Evolutionary conservation across 371 early-diverging fungal species (phyloP), one percentile per base, ranked within the genome.

Genomic region (Mortierella sp.): DNA sequence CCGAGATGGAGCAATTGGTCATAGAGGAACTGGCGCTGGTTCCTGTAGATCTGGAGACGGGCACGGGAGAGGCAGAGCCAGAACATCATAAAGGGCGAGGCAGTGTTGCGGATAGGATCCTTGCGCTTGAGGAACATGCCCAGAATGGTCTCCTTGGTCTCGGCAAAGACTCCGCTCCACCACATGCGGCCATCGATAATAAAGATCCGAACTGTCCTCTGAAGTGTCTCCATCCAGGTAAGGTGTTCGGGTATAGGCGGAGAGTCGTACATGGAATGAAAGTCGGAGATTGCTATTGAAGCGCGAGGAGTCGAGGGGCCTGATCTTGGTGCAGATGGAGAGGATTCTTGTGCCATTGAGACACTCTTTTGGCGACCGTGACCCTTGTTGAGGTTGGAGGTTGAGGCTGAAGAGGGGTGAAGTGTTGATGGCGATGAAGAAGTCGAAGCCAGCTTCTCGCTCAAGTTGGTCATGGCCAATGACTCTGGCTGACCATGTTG

Each of bases 1-100:
- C 86, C 88, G 5, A 91, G 70, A 74, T 91, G 89, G 22, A 91
- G 69, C n/a, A 88, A 41, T 45, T 88, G 89, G 61, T 91, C 91
- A 48, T 87, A 81, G 10, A 91, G 50, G 58, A 91, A 90, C 47
- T 73, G 66, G 2, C 71, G 66, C 39, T 71, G 85, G 39, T 72
- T 85, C n/a, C 90, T 85, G 70, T 88, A 90, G 58, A 88, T 84
- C 70, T 91, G 91, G 16, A 85, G 68, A 29, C 78, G 85, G 1
- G 88, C 87, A 19, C 88, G 79, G n/a, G 71, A 76, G 19, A 87
- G 71, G 45, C 86, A 87, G 22, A 86, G 75, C 73, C 73, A 66
- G 73, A 88, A 87, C 70, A 80, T 79, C 70, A 68, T 74, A 52
- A 86, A 70, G 9, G 75, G 67, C 22, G 79, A 79, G 11, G 88